Conservation (phyloP, 108 stramenopile genomes). For the Stephanodiscus triporus region DNA sequence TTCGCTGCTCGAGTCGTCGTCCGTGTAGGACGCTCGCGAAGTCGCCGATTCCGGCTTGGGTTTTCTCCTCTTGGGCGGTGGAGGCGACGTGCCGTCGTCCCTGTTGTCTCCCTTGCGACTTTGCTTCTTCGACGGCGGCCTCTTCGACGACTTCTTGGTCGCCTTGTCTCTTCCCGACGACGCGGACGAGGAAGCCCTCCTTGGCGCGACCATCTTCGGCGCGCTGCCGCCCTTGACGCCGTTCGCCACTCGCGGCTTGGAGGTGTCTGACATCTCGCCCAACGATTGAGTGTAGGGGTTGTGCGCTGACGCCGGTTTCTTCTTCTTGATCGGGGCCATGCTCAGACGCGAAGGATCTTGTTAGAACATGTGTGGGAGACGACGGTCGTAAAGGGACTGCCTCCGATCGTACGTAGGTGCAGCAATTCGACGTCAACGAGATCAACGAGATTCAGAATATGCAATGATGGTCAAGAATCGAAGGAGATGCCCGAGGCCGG, state of each 20-base stretch:
- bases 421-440: not conserved
- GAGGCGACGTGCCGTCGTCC: slow-evolving; percentile 3
- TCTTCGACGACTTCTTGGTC: slow-evolving; percentile 18
- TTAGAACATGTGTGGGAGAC: not conserved
- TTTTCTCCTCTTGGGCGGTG: slow-evolving; percentile 9
- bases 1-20: slow-evolving; percentile 15
- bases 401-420: not conserved
- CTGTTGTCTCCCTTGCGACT: slow-evolving; percentile 3
- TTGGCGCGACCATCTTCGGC: slow-evolving; percentile 12
- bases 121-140: slow-evolving; percentile 11
- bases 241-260: slow-evolving; percentile 21
- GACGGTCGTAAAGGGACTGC: not conserved
- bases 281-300: slow-evolving; percentile 7
- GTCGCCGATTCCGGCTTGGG: slow-evolving; percentile 16
- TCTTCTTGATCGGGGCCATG: slow-evolving; percentile 17
- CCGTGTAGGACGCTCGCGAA: slow-evolving; percentile 11
- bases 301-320: slow-evolving; percentile 2
- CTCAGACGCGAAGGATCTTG: not conserved
- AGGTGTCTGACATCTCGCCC: slow-evolving; percentile 15
- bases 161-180: slow-evolving; percentile 2
- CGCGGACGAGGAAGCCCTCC: not conserved
- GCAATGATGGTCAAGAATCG: not conserved
- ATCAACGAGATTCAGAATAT: not conserved
- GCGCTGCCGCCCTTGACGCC: slow-evolving; percentile 17
- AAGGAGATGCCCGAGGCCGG: not conserved